phyloP scores from a whole-genome alignment of 1,284 basidiomycete species.

The Somion occarium region DNA sequence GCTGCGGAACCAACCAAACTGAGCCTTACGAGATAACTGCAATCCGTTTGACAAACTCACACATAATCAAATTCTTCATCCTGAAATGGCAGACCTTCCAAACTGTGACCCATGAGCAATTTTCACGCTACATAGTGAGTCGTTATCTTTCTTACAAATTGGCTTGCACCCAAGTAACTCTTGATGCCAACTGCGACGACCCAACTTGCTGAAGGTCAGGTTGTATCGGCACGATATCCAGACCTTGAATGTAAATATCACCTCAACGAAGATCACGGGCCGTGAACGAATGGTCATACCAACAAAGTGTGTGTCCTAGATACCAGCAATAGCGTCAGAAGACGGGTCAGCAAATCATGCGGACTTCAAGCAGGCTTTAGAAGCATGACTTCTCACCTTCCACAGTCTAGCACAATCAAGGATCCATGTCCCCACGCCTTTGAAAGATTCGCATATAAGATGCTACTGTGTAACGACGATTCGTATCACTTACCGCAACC shows the following conservation, averaged over 20 bases:
- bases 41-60: constrained; percentile 33
- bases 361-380: no score
- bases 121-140: constrained; percentile 6
- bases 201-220: constrained; percentile 55
- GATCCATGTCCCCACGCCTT: constrained; percentile 66
- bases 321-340: not conserved
- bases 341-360: not conserved
- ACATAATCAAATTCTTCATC: constrained; percentile 71
- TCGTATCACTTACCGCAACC: constrained; percentile 51
- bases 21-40: not conserved
- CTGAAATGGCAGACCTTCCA: constrained; percentile 63
- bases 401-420: constrained; percentile 54
- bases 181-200: constrained; percentile 46
- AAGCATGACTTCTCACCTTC: constrained; percentile 45
- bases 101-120: constrained; percentile 31
- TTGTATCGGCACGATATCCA: constrained; percentile 65
- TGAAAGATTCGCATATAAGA: constrained; percentile 1
- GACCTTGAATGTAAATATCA: no score
- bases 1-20: constrained; percentile 27
- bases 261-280: not conserved
- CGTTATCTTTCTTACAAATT: constrained; percentile 54
- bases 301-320: constrained; percentile 50
- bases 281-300: constrained; percentile 41
- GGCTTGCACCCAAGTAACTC: constrained; percentile 64
- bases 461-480: constrained; percentile 4